Percentiles rank a stretch among this genome's conserved stretches.
Conservation (phyloP, 2,329 filamentous ascomycete species). For the Phialemonium atrogriseum region DNA sequence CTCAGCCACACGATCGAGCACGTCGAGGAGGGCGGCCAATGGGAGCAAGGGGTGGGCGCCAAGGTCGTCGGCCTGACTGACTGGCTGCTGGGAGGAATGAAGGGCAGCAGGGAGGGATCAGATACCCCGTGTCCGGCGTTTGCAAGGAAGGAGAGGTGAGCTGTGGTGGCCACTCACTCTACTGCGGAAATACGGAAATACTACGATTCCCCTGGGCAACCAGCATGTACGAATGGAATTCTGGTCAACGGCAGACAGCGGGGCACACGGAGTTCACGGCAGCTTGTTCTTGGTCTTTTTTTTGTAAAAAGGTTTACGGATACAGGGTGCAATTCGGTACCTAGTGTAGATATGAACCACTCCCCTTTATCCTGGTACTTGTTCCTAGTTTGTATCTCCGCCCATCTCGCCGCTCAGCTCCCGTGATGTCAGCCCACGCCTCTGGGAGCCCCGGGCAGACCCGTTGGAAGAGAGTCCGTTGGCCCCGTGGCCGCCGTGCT, state of each 20-base stretch:
- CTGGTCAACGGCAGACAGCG: too few species aligned
- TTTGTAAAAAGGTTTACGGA: too few species aligned
- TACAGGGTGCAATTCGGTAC: too few species aligned
- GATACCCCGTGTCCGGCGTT: constrained; percentile 7
- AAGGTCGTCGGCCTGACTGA: constrained; percentile 88
- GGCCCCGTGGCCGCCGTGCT: constrained; percentile 1
- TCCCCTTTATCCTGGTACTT: too few species aligned
- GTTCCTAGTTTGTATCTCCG: constrained; percentile 48
- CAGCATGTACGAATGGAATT: too few species aligned
- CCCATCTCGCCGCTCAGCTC: constrained; percentile 55
- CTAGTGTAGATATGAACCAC: too few species aligned
- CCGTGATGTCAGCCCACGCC: constrained; percentile 42
- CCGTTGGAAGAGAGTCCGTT: constrained; percentile 6
- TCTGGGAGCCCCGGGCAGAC: constrained; percentile 15
- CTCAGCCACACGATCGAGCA: constrained; percentile 90
- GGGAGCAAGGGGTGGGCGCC: constrained; percentile 71
- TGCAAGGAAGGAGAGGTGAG: too few species aligned
- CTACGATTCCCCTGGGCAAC: too few species aligned
- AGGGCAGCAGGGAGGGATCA: constrained; percentile 20
- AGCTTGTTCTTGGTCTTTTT: too few species aligned
- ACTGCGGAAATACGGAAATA: too few species aligned
- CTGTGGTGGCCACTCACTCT: too few species aligned
- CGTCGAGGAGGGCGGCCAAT: constrained; percentile 73
- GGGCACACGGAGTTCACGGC: too few species aligned
- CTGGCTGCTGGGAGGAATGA: constrained; percentile 79